A percentile compares a stretch with the other conserved stretches of the same genome.
These are phyloP conservation scores for Chondrostereum purpureum DNA, from an alignment of 1,284 basidiomycete genomes.

Conservation along the genomic window DNA sequence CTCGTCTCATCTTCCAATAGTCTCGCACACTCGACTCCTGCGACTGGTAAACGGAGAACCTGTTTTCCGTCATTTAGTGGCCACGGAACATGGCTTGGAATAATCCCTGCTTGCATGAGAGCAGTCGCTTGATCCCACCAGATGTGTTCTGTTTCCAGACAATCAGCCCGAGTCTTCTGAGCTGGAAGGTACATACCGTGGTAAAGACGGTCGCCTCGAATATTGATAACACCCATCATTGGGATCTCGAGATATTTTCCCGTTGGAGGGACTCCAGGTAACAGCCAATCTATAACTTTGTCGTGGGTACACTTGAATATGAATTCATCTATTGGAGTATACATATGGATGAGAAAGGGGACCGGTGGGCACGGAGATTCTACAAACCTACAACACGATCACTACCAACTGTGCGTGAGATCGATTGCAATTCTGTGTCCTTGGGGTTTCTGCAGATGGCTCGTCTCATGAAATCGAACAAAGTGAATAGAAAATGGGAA, in stretches of 20 bases:
- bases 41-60: slow-evolving; percentile 34
- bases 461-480: neutral
- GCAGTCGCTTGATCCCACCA: slow-evolving; percentile 45
- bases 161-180: slow-evolving; percentile 1
- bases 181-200: slow-evolving; percentile 24
- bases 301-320: slow-evolving; percentile 42
- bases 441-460: slow-evolving; percentile 34
- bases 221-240: slow-evolving; percentile 49
- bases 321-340: slow-evolving; percentile 33
- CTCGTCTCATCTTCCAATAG: slow-evolving; percentile 34
- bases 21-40: slow-evolving; percentile 31
- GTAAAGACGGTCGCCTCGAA: slow-evolving; percentile 47
- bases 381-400: slow-evolving; percentile 39
- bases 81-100: slow-evolving; percentile 31
- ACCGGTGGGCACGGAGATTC: neutral
- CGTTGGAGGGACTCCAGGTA: slow-evolving; percentile 46
- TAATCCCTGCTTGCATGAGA: slow-evolving; percentile 33
- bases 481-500: neutral
- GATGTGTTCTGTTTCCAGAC: slow-evolving; percentile 32
- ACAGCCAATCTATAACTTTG: slow-evolving; percentile 37
- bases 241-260: slow-evolving; percentile 42
- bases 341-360: too few relatives aligned
- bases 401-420: slow-evolving; percentile 46
- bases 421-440: slow-evolving; percentile 33
- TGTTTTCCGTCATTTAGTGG: slow-evolving; percentile 15